phyloP scores from a whole-genome alignment of 2,329 filamentous ascomycete genomes.

The Pezizomycotina sp. region DNA sequence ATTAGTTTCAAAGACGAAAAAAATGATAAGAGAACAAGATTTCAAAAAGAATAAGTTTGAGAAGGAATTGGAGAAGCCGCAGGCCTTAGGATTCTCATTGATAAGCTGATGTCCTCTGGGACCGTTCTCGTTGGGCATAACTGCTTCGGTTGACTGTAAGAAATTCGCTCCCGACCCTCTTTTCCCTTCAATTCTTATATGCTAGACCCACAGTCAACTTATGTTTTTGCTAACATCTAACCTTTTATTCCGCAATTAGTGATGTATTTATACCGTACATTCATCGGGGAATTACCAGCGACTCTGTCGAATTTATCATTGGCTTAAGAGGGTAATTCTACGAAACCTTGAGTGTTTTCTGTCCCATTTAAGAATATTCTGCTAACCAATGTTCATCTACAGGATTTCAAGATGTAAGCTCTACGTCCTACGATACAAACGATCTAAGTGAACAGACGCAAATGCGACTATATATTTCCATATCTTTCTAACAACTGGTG shows the following conservation, averaged over 20 bases:
- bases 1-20: slow-evolving; percentile 33
- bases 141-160: slow-evolving; percentile 46
- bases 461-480: too few relatives aligned
- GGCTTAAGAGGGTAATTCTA: too few relatives aligned
- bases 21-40: slow-evolving; percentile 26
- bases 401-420: slow-evolving; percentile 30
- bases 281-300: slow-evolving; percentile 41
- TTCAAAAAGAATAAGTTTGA: slow-evolving; percentile 22
- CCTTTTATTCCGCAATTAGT: too few relatives aligned
- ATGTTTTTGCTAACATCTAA: too few relatives aligned
- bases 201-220: too few relatives aligned
- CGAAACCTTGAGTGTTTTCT: too few relatives aligned
- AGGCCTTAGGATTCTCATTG: slow-evolving; percentile 22
- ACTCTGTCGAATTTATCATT: too few relatives aligned
- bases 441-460: too few relatives aligned
- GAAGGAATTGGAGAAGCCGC: slow-evolving; percentile 17
- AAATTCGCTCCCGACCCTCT: too few relatives aligned
- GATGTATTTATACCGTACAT: slow-evolving; percentile 47
- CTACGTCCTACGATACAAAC: neutral
- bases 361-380: too few relatives aligned
- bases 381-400: too few relatives aligned
- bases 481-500: neutral
- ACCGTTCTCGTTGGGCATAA: slow-evolving; percentile 46
- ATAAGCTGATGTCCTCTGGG: slow-evolving; percentile 25
- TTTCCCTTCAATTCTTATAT: too few relatives aligned